A percentile compares a stretch with the other conserved stretches of the same genome.
phyloP scores from a whole-genome alignment of 768 basidiomycete genomes.

The Suillus lakei region DNA sequence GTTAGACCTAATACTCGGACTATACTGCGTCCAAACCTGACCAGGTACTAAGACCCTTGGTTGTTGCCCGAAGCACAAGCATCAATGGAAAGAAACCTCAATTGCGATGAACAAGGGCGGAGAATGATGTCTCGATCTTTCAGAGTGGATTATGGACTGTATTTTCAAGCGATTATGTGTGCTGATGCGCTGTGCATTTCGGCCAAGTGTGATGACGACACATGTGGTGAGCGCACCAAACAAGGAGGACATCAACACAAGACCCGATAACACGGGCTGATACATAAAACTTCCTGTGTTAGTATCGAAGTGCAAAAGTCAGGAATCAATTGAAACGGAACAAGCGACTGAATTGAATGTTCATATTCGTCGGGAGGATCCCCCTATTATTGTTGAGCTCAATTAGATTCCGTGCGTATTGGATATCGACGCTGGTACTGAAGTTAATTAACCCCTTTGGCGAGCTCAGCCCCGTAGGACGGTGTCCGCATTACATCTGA shows the following conservation, averaged over 20 bases:
- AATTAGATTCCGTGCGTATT: background rate
- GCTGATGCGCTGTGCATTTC: background rate
- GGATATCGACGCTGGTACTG: background rate
- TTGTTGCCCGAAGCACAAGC: background rate
- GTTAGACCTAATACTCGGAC: background rate
- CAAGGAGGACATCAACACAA: background rate
- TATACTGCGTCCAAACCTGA: background rate
- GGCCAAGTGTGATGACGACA: background rate
- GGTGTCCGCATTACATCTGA: background rate
- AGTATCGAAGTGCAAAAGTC: background rate
- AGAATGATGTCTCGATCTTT: background rate
- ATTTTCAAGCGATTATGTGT: background rate
- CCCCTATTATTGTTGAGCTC: background rate
- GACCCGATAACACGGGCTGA: background rate
- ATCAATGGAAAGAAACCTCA: background rate
- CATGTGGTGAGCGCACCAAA: background rate
- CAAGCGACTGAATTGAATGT: background rate
- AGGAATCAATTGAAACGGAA: background rate
- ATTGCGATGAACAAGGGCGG: background rate
- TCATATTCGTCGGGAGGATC: background rate
- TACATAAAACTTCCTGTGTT: background rate
- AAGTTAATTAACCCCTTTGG: background rate
- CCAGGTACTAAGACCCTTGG: background rate
- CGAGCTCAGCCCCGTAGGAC: background rate
- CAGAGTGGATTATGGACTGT: background rate